Evolutionary conservation across 495 filamentous ascomycete species (phyloP).

Genomic region (Penicillium taxi): DNA sequence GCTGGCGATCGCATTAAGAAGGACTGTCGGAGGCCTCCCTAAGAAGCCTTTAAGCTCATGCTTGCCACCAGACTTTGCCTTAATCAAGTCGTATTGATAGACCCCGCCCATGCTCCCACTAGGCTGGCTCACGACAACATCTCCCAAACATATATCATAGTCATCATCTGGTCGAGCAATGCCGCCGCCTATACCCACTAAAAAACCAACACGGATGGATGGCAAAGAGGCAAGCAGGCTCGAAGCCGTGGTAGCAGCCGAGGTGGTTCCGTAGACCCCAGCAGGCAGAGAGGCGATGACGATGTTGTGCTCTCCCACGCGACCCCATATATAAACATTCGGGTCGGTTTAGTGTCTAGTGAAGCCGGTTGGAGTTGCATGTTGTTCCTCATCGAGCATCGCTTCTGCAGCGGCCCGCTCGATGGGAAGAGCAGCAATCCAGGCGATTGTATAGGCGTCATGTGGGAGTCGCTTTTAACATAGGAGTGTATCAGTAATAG

Average conservation of each 20-base stretch:
- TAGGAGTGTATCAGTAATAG: slow-evolving; percentile 1
- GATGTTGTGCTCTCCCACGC: slow-evolving; percentile 24
- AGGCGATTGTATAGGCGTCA: slow-evolving; percentile 18
- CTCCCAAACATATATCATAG: slow-evolving; percentile 18
- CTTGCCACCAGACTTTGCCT: slow-evolving; percentile 6
- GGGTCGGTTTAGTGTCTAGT: neutral
- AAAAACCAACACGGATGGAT: slow-evolving; percentile 12
- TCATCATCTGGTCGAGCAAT: slow-evolving; percentile 10
- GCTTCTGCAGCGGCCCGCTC: slow-evolving; percentile 16
- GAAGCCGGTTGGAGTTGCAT: slow-evolving; percentile 1
- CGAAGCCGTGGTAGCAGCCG: slow-evolving; percentile 16
- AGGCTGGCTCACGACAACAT: slow-evolving; percentile 14
- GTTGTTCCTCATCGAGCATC: slow-evolving; percentile 17
- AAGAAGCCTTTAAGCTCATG: slow-evolving; percentile 24
- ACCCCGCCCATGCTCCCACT: slow-evolving; percentile 7
- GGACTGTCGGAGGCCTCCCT: slow-evolving; percentile 17
- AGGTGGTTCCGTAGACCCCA: neutral
- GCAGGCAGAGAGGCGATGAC: slow-evolving; percentile 13
- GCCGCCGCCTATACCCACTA: slow-evolving; percentile 23
- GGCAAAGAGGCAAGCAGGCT: slow-evolving; percentile 19
- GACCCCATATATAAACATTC: slow-evolving; percentile 16
- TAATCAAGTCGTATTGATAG: slow-evolving; percentile 15
- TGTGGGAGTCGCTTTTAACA: slow-evolving; percentile 7
- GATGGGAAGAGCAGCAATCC: slow-evolving; percentile 18
- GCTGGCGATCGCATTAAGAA: slow-evolving; percentile 13